Evolutionary conservation across 345 rosid genomes (phyloP), one percentile per base, ranked within the genome.

Genomic region (Ceriops tagal): DNA sequence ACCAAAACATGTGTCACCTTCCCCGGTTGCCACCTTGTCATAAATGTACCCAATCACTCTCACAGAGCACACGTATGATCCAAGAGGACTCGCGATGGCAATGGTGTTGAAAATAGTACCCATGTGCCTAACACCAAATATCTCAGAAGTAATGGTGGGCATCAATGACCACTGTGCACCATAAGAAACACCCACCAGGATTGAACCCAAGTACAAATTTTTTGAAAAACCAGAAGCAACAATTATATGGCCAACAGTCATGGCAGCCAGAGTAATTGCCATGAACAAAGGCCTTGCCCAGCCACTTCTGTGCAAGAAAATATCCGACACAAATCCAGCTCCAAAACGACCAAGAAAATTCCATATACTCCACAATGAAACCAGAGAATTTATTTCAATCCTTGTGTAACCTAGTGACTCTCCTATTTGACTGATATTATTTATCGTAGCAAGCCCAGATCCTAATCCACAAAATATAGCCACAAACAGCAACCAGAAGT

Each of bases 81-180:
- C 98, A 0, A 93, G 76, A 0, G 98, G 97, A 70, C 93, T 88
- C 11, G 97, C 96, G 32, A 88, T 66, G 5, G 90, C 87, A 34
- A 93, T 88, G 65, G 98, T 83, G 76, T 93, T 93, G 80, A 85
- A 89, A 52, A 93, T 88, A 27, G 98, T 91, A 22, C 96, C 97
- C 93, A 93, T 81, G 70, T 93, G 93, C 1, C 83, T 56, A 16
- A 91, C 81, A 0, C 98, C 97, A 5, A 91, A 91, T 53, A 93
- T 60, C 74, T 93, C 96, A 1, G 88, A 85, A 18, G 85, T 78
- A 39, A 93, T 83, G 3, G 90, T 89, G 20, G 97, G 93, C 97
- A 93, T 86, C 73, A 93, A 56, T 1, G 96, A 89, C 97, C 97
- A 89, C 58, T 84, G 93, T 20, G 89, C 84, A 63, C 98, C 98